Evolutionary conservation across 805 yeast species (phyloP).

Genomic region (Candida easanensis): DNA sequence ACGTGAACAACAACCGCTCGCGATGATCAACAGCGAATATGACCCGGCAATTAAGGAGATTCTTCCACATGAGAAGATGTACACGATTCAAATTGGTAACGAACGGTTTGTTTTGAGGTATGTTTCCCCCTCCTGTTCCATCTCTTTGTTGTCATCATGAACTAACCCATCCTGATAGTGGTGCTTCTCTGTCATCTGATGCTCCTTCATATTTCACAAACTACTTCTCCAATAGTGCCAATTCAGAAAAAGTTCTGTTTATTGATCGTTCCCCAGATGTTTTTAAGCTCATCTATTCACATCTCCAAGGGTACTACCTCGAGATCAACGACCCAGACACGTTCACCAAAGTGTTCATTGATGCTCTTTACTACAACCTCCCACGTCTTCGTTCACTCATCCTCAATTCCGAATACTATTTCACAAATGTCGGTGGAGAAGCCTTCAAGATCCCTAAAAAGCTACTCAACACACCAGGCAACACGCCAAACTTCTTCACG

Average conservation of each 20-base stretch:
- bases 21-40: conserved; percentile 3
- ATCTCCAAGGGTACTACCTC: conserved; percentile 78
- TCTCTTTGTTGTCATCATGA: no score
- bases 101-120: conserved; percentile 46
- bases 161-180: conserved; percentile 39
- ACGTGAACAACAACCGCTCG: neutral
- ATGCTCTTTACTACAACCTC: conserved; percentile 69
- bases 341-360: conserved; percentile 60
- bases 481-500: conserved; percentile 74
- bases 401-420: conserved; percentile 51
- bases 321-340: conserved; percentile 57
- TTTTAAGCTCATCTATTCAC: conserved; percentile 63
- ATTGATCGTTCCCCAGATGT: conserved; percentile 74
- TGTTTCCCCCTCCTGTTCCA: neutral
- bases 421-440: conserved; percentile 54
- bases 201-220: conserved; percentile 86
- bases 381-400: conserved; percentile 51
- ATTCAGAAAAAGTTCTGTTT: conserved; percentile 42
- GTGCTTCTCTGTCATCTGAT: conserved; percentile 83
- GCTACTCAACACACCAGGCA: conserved; percentile 58
- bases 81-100: conserved; percentile 67
- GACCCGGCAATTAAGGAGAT: conserved; percentile 47
- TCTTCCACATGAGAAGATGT: conserved; percentile 69
- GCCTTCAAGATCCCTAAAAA: conserved; percentile 58
- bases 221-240: conserved; percentile 48